Conservation (phyloP, 768 basidiomycete species). For the Trametes elegans region DNA sequence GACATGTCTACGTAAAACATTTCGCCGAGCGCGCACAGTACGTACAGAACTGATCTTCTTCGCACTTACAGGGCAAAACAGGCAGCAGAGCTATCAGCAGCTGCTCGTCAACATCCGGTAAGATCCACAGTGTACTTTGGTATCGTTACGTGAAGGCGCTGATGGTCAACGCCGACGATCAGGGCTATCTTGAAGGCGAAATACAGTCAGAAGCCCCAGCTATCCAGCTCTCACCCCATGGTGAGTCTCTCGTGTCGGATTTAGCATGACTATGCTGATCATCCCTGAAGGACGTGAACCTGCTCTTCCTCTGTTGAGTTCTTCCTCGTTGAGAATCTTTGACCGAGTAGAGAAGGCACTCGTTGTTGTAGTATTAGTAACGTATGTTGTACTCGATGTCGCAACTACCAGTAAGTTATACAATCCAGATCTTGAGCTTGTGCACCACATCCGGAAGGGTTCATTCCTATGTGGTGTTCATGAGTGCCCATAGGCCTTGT, state of each 20-base stretch:
- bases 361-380: background rate
- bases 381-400: background rate
- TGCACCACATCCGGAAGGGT: background rate
- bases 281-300: conserved; percentile 28
- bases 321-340: too few species aligned
- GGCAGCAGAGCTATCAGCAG: conserved; percentile 63
- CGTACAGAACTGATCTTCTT: conserved; percentile 1
- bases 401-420: background rate
- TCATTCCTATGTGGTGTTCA: too few species aligned
- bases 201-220: conserved; percentile 69
- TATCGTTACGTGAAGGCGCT: background rate
- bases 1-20: conserved; percentile 43
- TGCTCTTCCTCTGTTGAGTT: conserved; percentile 32
- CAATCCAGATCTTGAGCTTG: background rate
- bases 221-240: conserved; percentile 75
- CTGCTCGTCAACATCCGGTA: conserved; percentile 58
- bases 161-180: background rate
- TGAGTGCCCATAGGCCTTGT: too few species aligned
- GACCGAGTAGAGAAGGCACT: background rate
- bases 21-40: background rate
- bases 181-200: conserved; percentile 55
- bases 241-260: conserved; percentile 31
- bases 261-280: background rate
- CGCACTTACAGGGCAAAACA: conserved; percentile 39
- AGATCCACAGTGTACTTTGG: background rate